Evolutionary conservation across 495 filamentous ascomycete genomes (phyloP), one percentile per base, ranked within the genome.

Genomic region (Oidiodendron maius): DNA sequence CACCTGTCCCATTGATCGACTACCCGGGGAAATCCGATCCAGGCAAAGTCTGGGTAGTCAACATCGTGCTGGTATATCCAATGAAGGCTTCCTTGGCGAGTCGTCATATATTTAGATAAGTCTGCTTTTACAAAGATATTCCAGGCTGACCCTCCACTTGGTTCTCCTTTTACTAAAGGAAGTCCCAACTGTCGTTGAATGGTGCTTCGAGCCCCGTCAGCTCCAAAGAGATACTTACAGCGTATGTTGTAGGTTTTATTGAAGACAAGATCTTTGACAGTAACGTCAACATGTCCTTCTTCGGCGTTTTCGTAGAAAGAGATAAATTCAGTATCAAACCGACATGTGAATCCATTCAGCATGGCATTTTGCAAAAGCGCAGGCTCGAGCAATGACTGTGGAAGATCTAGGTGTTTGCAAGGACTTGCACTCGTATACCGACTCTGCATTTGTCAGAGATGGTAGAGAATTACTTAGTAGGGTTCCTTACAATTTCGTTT

Each of bases 161-260:
- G 65, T n/a, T n/a, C n/a, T 40, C 65, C 55, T 20, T 61, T 57
- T 5, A 59, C 50, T 15, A 76, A 48, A 9, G 70, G 69, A 16
- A 75, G 62, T 1, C 65, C 57, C 1, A 73, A 56, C 46, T 71
- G 64, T 16, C 57, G 56, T 6, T 71, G 59, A n/a, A 83, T 64
- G 25, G 66, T 62, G 50, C 72, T 76, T 12, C 72, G 59, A 0
- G 72, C 77, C 3, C 78, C 79, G 46, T 83, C 79, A 13, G 71
- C 72, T 0, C 78, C 79, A 48, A 81, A 80, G 1, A 83, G 60
- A 48, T 75, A 85, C 22, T 67, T 70, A 4, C 72, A 71, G 16
- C 66, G 61, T 23, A 81, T 69, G 2, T 61, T 58, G 56, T 78
- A 77, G 24, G 63, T 61, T 2, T 40, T 24, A 2, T 34, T 8